These are phyloP conservation scores for Oleoguttula mirabilis DNA, from an alignment of 495 filamentous ascomycete genomes.

Conservation along the genomic window DNA sequence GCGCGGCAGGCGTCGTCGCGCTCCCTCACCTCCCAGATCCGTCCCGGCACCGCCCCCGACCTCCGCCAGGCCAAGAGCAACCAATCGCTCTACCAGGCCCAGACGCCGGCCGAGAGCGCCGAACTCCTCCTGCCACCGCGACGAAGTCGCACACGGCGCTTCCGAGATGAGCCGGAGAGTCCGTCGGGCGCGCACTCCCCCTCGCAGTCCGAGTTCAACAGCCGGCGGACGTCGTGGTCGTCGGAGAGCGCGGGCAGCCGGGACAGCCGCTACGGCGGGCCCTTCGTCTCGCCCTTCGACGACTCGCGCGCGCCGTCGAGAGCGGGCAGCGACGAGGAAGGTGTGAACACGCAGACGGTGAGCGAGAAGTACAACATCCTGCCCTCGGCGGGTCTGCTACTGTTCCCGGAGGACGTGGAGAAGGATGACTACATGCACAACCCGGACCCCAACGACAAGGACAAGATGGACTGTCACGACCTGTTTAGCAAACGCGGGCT, in stretches of 20 bases:
- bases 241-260: constrained; percentile 41
- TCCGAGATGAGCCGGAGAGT: constrained; percentile 36
- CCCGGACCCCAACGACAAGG: constrained; percentile 53
- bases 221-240: constrained; percentile 51
- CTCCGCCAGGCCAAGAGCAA: constrained; percentile 5
- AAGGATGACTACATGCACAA: constrained; percentile 70
- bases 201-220: constrained; percentile 34
- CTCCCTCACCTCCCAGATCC: constrained; percentile 28
- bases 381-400: constrained; percentile 54
- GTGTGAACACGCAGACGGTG: constrained; percentile 65
- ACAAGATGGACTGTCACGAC: constrained; percentile 49
- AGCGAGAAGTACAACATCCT: constrained; percentile 69
- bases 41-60: constrained; percentile 26
- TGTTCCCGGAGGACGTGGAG: constrained; percentile 67
- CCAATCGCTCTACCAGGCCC: constrained; percentile 29
- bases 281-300: constrained; percentile 42
- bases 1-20: constrained; percentile 29
- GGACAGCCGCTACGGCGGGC: constrained; percentile 37
- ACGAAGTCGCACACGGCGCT: constrained; percentile 28
- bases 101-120: constrained; percentile 40
- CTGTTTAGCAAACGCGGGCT: constrained; percentile 55
- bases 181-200: constrained; percentile 30
- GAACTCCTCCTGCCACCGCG: constrained; percentile 50
- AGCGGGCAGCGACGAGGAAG: constrained; percentile 51
- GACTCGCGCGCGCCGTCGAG: constrained; percentile 51